Evolutionary conservation across 495 filamentous ascomycete genomes (phyloP), one percentile per base, ranked within the genome.

Genomic region (Achaetomiella virescens): DNA sequence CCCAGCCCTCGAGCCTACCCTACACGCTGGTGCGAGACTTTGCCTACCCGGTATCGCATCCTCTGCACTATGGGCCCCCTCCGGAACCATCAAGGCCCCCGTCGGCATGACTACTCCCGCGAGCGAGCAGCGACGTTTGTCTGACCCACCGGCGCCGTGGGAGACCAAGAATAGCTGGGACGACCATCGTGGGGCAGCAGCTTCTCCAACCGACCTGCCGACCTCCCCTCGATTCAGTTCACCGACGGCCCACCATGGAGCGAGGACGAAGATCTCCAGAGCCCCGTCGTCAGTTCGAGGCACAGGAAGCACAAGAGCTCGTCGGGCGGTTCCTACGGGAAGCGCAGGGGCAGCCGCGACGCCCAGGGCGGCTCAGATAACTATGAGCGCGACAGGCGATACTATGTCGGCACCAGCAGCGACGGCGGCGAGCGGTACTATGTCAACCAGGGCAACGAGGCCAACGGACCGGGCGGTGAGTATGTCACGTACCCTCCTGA

Each of bases 21-120:
- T 97, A 97, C 66, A 81, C 92, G 44, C 78, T 86, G 8, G 91
- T 99, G 31, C 87, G 95, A 60, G 93, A 99, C 75, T 99, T 97
- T 71, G 93, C 95, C 42, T 99, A 97, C 63, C 84, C 89, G 6
- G 61, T 80, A 14, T 77, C 77, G 18, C 89, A 97, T 66, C 91
- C 89, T 14, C 74, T 96, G 62, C 92, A 97, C 77, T 97, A 97
- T 76, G 93, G 93, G 22, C 91, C 93, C 25, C 87, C 89, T 1
- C 80, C 83, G n/a, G 84, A 88, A 61, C 72, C 81, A n/a, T 84
- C 82, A 17, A 75, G 74, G 52, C 76, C 81, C 15, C 76, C 79
- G 7, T 95, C 90, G 10, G 84, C 29, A 79, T 87, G 56, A 91
- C 88, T 1, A 96, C 93, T 3, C 92, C 95, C 6, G 84, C 80